Evolutionary conservation across 176 grass and related monocot genomes (phyloP), one percentile per base, ranked within the genome.

Genomic region (Poa pratensis): DNA sequence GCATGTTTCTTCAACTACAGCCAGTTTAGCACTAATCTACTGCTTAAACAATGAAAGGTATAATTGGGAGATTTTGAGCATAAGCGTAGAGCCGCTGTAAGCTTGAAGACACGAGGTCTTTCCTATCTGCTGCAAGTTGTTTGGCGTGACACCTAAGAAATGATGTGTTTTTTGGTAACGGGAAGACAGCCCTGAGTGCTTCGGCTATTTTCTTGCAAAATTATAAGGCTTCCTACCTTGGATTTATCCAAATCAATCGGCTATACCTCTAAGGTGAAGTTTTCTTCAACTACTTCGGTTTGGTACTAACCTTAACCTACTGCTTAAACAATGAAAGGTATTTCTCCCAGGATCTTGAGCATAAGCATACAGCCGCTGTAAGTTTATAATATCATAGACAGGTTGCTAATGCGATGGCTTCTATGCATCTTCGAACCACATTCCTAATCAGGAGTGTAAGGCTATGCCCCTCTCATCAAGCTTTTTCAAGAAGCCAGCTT

Each of bases 11-110:
- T 43, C 24, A 51, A n/a, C 7, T 82, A 53, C 6, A 17, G 30
- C 43, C 63, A 71, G 64, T 72, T 82, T 82, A 42, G 52, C 72
- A 45, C 12, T 53, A 82, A 80, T 18, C 34, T 46, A 76, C 6
- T 59, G 46, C 12, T 49, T 49, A 61, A 35, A 72, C 42, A 60
- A 68, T 39, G 77, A n/a, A n/a, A 26, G 50, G 40, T 37, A 70
- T 10, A 46, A 9, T 22, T 7, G 7, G 3, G 2, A 6, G 23
- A 74, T 48, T 57, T 53, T 61, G 19, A 34, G 58, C 64, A 60
- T n/a, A 82, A 59, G n/a, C 3, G 9, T 23, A 55, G 61, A 77
- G 65, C 24, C 30, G 48, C 17, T 68, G 42, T 55, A 66, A 49
- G 22, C 46, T 49, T 49, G 13, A 15, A 49, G 46, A 49, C 46